Conservation (phyloP, 2,329 filamentous ascomycete genomes). For the Lachnellula willkommii region DNA sequence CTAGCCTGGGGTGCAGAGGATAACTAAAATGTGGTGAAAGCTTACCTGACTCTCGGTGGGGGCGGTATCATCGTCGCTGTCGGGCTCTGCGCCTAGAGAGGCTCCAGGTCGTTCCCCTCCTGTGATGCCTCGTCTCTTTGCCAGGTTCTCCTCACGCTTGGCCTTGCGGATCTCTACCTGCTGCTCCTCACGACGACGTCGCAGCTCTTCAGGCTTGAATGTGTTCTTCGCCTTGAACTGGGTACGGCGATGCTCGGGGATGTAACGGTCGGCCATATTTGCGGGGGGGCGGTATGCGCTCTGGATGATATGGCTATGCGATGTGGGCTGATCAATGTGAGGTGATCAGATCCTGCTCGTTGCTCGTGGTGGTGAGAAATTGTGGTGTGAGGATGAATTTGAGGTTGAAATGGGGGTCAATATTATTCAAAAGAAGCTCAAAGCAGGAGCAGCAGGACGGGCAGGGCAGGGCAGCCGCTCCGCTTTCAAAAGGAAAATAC, state of each 20-base stretch:
- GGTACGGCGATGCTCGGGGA: conserved; percentile 97
- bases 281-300: conserved; percentile 13
- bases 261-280: conserved; percentile 94
- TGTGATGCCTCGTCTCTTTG: conserved; percentile 93
- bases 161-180: conserved; percentile 99
- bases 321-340: conserved; percentile 10
- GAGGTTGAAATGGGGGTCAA: conserved; percentile 17
- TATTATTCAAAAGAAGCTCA: conserved; percentile 10
- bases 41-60: conserved; percentile 95
- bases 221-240: conserved; percentile 99
- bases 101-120: conserved; percentile 70
- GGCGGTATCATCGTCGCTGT: conserved; percentile 95
- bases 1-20: neutral
- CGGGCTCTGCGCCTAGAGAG: conserved; percentile 78
- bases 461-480: neutral
- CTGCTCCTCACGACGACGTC: conserved; percentile 96
- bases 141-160: conserved; percentile 97
- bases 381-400: conserved; percentile 2
- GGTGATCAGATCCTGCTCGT: conserved; percentile 13
- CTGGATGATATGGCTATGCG: conserved; percentile 4
- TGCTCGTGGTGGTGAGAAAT: conserved; percentile 1
- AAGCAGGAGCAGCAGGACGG: neutral
- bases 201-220: conserved; percentile 98
- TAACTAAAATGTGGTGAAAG: conserved; percentile 17
- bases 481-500: conserved; percentile 14